These are phyloP conservation scores for sorghum (Sorghum bicolor) DNA, from an alignment of 176 grass and related monocot genomes.

Conservation along the genomic window Sorghum_bicolor_NCBIv3 NC_012872.2:14105501-14106000, in stretches of 20 bases:
- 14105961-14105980: background rate
- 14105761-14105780: too few species aligned
- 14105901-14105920: background rate
- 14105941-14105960: background rate
- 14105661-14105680: background rate
- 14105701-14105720: too few species aligned
- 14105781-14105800: too few species aligned
- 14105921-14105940: background rate
- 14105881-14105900: too few species aligned
- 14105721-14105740: too few species aligned
- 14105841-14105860: background rate
- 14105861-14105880: background rate
- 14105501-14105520: background rate
- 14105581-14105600: conserved; percentile 21
- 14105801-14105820: too few species aligned
- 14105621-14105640: background rate
- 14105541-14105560: background rate
- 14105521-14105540: background rate
- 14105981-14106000: background rate
- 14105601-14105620: background rate
- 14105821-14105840: too few species aligned
- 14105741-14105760: too few species aligned
- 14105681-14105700: background rate
- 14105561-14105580: conserved; percentile 42
- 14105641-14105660: background rate